Percentiles rank a stretch among this genome's conserved stretches.
Conservation (phyloP, 179 eudicot species). For the Gypsophila paniculata region DNA sequence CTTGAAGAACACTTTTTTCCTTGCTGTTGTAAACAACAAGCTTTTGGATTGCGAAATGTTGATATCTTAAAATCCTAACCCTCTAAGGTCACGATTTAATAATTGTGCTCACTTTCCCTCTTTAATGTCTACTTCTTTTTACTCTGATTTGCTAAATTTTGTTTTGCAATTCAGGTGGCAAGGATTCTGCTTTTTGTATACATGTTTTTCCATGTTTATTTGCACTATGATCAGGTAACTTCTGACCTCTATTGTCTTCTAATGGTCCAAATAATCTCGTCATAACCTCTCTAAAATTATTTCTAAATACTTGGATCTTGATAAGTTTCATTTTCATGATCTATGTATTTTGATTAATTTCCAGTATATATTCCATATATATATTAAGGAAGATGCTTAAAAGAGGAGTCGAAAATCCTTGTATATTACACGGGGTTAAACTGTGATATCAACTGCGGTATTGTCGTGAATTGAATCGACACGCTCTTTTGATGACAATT, state of each 20-base stretch:
- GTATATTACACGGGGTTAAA: not conserved
- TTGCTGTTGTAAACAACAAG: not conserved
- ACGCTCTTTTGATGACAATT: too few species aligned
- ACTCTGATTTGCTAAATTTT: slow-evolving; percentile 16
- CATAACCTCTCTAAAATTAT: slow-evolving; percentile 1
- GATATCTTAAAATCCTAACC: not conserved
- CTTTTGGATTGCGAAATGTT: not conserved
- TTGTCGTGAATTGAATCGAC: too few species aligned
- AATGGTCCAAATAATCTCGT: not conserved
- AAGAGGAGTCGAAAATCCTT: not conserved
- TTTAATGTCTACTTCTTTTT: not conserved
- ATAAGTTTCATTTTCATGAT: not conserved
- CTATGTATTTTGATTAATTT: not conserved
- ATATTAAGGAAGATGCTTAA: not conserved
- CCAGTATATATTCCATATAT: not conserved
- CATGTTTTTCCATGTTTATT: slow-evolving; percentile 80
- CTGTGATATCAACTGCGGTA: too few species aligned
- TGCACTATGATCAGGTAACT: slow-evolving; percentile 84
- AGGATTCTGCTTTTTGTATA: slow-evolving; percentile 74
- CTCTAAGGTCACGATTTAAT: not conserved
- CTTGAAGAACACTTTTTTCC: not conserved
- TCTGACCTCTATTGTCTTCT: not conserved
- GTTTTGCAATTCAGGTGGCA: slow-evolving; percentile 58
- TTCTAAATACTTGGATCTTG: not conserved
- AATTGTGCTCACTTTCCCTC: not conserved